These are phyloP conservation scores for Boeremia exigua DNA, from an alignment of 2,329 filamentous ascomycete genomes.

Conservation along the genomic window DNA sequence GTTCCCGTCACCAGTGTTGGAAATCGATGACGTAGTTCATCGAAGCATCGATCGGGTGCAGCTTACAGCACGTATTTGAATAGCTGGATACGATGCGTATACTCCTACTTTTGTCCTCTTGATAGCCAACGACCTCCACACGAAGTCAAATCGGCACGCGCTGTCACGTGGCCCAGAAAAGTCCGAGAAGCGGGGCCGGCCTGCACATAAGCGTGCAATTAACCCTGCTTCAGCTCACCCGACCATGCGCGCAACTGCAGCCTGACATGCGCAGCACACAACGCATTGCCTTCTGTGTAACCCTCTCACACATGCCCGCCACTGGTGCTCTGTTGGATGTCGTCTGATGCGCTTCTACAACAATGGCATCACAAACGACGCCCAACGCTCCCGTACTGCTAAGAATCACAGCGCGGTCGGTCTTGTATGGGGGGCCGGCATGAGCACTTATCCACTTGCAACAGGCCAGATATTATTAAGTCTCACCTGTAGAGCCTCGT, in stretches of 20 bases:
- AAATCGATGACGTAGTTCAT: slow-evolving; percentile 12
- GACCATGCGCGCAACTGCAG: slow-evolving; percentile 5
- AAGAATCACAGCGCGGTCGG: not conserved
- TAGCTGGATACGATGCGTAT: too few species aligned
- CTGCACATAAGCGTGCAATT: not conserved
- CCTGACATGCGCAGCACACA: not conserved
- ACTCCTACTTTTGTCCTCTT: too few species aligned
- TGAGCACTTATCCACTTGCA: not conserved
- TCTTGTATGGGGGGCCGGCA: not conserved
- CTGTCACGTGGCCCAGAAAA: not conserved
- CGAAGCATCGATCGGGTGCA: not conserved
- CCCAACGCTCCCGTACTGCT: not conserved
- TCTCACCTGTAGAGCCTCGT: slow-evolving; percentile 1
- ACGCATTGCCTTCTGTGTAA: not conserved
- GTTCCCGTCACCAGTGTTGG: not conserved
- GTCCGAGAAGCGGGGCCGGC: not conserved
- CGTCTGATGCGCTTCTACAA: not conserved
- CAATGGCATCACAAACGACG: not conserved
- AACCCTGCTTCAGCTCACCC: not conserved
- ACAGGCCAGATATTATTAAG: not conserved
- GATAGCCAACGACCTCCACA: too few species aligned
- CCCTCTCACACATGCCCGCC: not conserved
- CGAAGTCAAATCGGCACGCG: not conserved
- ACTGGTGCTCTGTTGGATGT: not conserved
- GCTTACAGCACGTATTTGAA: not conserved